These are phyloP conservation scores for Citeromyces hawaiiensis DNA, from an alignment of 1,139 yeast genomes.

Conservation along the genomic window DNA sequence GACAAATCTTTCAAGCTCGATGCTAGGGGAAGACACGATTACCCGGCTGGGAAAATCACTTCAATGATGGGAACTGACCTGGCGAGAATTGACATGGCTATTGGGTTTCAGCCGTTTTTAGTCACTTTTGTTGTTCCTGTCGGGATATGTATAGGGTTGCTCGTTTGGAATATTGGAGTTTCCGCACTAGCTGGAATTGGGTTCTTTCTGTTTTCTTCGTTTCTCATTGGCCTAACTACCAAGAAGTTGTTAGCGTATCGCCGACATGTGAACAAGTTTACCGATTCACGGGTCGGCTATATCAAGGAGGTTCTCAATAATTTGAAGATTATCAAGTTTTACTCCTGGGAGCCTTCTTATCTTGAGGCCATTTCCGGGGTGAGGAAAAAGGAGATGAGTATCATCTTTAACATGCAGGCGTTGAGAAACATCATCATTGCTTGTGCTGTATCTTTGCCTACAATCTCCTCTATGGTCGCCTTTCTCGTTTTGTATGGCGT, in stretches of 20 bases:
- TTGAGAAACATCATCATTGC: conserved; percentile 30
- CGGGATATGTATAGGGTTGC: conserved; percentile 44
- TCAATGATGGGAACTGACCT: conserved; percentile 70
- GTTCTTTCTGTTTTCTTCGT: conserved; percentile 15
- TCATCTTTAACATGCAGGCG: conserved; percentile 29
- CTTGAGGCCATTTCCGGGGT: conserved; percentile 21
- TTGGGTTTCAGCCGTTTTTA: conserved; percentile 58
- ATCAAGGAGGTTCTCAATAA: conserved; percentile 32
- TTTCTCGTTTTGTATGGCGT: conserved; percentile 57
- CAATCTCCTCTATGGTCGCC: conserved; percentile 36
- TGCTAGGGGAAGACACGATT: conserved; percentile 44
- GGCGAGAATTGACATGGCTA: conserved; percentile 67
- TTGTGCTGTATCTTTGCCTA: conserved; percentile 29
- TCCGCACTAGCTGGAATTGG: conserved; percentile 33
- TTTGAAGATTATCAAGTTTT: conserved; percentile 33
- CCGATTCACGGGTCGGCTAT: conserved; percentile 29
- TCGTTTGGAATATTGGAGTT: conserved; percentile 61
- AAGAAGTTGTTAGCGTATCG: conserved; percentile 23
- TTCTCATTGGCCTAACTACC: conserved; percentile 13
- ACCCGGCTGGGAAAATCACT: conserved; percentile 57
- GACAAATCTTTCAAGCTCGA: conserved; percentile 52
- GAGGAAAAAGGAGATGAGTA: conserved; percentile 27
- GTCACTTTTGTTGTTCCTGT: conserved; percentile 64
- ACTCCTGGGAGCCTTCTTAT: conserved; percentile 42
- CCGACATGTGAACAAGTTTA: conserved; percentile 22